Conservation (phyloP, 805 yeast genomes). For the Candida nemodendra region DNA sequence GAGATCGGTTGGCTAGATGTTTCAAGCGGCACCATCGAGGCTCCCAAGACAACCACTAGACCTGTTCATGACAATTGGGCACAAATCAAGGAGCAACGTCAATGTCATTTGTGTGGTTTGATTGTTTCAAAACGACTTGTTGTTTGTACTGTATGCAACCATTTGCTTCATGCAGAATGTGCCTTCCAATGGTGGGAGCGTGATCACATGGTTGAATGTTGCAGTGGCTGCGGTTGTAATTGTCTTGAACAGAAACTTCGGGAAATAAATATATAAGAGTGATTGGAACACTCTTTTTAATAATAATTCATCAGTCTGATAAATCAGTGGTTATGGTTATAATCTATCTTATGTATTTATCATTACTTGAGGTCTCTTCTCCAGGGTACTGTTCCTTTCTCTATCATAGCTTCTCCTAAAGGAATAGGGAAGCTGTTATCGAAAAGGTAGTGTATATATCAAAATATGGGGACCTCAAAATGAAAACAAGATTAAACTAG, state of each 20-base stretch:
- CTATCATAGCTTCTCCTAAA: too few species aligned
- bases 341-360: too few species aligned
- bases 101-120: slow-evolving; percentile 68
- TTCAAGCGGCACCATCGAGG: slow-evolving; percentile 24
- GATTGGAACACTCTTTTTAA: too few species aligned
- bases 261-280: slow-evolving; percentile 9
- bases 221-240: slow-evolving; percentile 82
- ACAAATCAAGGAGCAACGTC: slow-evolving; percentile 26
- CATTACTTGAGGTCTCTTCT: too few species aligned
- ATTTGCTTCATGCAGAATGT: slow-evolving; percentile 74
- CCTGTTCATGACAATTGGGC: slow-evolving; percentile 12
- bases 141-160: slow-evolving; percentile 73
- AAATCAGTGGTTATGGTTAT: too few species aligned
- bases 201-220: slow-evolving; percentile 53
- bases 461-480: too few species aligned
- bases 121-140: slow-evolving; percentile 59
- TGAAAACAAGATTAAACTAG: too few species aligned
- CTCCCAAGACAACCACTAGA: slow-evolving; percentile 7
- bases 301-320: too few species aligned
- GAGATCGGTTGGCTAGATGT: slow-evolving; percentile 28
- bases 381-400: too few species aligned
- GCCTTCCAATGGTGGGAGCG: slow-evolving; percentile 77
- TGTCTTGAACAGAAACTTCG: slow-evolving; percentile 42
- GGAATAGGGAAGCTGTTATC: too few species aligned
- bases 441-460: too few species aligned